phyloP scores from a whole-genome alignment of 1,284 basidiomycete species.

The Puccinia brachypodii region DNA sequence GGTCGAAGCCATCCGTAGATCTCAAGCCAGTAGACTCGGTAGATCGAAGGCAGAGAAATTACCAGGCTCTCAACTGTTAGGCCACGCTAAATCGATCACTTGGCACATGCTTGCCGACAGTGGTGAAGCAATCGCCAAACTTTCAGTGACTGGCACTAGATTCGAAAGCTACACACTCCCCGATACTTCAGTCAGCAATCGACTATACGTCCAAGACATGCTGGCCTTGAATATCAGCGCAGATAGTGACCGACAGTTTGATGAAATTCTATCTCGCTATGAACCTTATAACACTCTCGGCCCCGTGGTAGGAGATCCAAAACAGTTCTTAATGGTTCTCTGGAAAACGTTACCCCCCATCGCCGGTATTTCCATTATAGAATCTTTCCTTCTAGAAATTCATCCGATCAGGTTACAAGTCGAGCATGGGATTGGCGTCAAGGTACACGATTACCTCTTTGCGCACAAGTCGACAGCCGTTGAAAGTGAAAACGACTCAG shows the following conservation, averaged over 20 bases:
- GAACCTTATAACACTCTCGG: slow-evolving; percentile 48
- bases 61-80: slow-evolving; percentile 76
- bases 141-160: slow-evolving; percentile 75
- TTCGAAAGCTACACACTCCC: slow-evolving; percentile 84
- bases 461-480: slow-evolving; percentile 49
- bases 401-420: slow-evolving; percentile 86
- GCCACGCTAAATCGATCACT: slow-evolving; percentile 80
- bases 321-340: slow-evolving; percentile 64
- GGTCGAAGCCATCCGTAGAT: slow-evolving; percentile 82
- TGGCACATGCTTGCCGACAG: slow-evolving; percentile 88
- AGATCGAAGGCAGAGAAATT: slow-evolving; percentile 63
- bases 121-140: slow-evolving; percentile 76
- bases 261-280: slow-evolving; percentile 79
- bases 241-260: slow-evolving; percentile 69
- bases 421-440: slow-evolving; percentile 75
- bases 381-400: slow-evolving; percentile 75
- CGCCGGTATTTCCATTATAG: slow-evolving; percentile 88
- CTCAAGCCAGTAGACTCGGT: slow-evolving; percentile 67
- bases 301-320: not conserved
- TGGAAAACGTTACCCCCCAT: slow-evolving; percentile 85
- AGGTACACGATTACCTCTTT: slow-evolving; percentile 86
- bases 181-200: slow-evolving; percentile 82
- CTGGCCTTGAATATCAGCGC: slow-evolving; percentile 81
- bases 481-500: slow-evolving; percentile 48
- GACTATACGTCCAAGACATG: slow-evolving; percentile 73